phyloP scores from a whole-genome alignment of 1,284 basidiomycete species.

The Fomitopsis pinicola region DNA sequence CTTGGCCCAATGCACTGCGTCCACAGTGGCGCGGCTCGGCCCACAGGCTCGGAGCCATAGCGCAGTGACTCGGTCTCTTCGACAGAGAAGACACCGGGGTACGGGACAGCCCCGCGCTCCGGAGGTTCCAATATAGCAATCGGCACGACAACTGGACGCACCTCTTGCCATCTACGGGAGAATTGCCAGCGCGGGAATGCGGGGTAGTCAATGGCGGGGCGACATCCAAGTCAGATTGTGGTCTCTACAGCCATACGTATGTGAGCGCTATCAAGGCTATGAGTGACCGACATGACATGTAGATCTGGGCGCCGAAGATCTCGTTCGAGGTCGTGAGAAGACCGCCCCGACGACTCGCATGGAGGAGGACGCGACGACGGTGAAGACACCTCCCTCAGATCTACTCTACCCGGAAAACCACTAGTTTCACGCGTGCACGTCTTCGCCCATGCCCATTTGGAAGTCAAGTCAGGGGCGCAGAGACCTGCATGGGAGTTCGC shows the following conservation, averaged over 20 bases:
- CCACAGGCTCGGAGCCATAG: not conserved
- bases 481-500: too few species aligned
- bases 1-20: not conserved
- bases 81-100: not conserved
- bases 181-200: not conserved
- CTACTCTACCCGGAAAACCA: too few species aligned
- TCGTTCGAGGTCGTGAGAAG: not conserved
- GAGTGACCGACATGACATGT: not conserved
- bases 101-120: not conserved
- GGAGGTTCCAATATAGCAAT: not conserved
- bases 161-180: not conserved
- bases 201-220: not conserved
- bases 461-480: too few species aligned
- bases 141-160: not conserved
- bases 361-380: not conserved
- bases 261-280: not conserved
- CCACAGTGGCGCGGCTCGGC: not conserved
- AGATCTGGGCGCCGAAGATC: not conserved
- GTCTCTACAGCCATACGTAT: not conserved
- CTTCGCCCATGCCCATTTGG: too few species aligned
- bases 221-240: not conserved
- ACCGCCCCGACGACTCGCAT: not conserved
- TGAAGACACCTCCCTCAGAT: too few species aligned
- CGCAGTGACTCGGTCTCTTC: not conserved
- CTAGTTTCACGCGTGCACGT: too few species aligned